A percentile compares a stretch with the other conserved stretches of the same genome.
phyloP scores from a whole-genome alignment of 768 basidiomycete genomes.

The Tulasnella sp. region DNA sequence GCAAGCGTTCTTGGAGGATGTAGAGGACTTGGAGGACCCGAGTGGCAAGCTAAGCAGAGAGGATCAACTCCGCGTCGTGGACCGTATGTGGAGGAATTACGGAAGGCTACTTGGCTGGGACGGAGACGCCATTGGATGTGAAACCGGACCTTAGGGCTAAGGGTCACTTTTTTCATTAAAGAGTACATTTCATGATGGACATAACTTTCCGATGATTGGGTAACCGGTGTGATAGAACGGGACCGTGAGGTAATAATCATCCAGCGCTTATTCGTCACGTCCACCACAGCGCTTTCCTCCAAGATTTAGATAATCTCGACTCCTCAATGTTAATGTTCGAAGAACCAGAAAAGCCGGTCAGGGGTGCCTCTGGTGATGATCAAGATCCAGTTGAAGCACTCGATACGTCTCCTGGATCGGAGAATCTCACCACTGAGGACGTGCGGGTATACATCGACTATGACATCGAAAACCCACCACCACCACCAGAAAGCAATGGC shows the following conservation, averaged over 20 bases:
- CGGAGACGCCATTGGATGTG: constrained; percentile 4
- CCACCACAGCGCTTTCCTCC: not conserved
- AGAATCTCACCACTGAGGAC: not conserved
- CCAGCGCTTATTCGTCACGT: not conserved
- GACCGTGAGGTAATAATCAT: not conserved
- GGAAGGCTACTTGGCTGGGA: constrained; percentile 64
- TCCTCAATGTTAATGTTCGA: not conserved
- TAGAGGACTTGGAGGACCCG: constrained; percentile 76
- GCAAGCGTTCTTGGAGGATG: constrained; percentile 80
- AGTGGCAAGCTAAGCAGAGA: constrained; percentile 49
- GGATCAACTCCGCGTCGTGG: constrained; percentile 73
- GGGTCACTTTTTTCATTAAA: not conserved
- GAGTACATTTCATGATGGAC: not conserved
- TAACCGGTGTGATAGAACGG: not conserved
- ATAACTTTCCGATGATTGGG: not conserved
- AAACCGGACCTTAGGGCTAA: not conserved
- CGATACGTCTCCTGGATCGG: not conserved
- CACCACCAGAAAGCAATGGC: not conserved
- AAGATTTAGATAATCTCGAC: not conserved
- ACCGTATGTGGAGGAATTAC: constrained; percentile 90
- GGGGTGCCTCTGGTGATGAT: not conserved
- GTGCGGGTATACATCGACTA: constrained; percentile 24
- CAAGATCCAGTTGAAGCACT: not conserved
- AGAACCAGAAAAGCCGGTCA: not conserved
- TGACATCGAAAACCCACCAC: constrained; percentile 28